phyloP scores from a whole-genome alignment of 2,329 filamentous ascomycete genomes.

The Pseudogymnoascus sp. region DNA sequence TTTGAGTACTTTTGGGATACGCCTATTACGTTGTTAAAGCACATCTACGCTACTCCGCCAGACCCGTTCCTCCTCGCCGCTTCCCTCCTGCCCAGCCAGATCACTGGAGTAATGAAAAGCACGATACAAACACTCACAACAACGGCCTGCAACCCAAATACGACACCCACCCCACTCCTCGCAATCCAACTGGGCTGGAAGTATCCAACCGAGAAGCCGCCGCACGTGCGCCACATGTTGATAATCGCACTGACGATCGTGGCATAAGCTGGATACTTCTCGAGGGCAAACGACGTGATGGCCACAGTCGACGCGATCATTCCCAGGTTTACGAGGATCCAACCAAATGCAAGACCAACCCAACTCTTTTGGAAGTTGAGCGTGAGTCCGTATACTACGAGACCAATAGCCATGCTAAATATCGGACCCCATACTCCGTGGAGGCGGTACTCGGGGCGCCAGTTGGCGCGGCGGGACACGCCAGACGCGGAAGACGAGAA shows the following conservation, averaged over 20 bases:
- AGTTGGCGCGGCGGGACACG: slow-evolving; percentile 18
- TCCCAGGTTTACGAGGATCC: slow-evolving; percentile 30
- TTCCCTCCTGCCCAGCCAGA: background rate
- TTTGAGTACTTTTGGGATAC: too few relatives aligned
- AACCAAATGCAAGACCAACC: slow-evolving; percentile 31
- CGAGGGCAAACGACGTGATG: slow-evolving; percentile 30
- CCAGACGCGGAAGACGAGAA: background rate
- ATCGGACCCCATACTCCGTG: slow-evolving; percentile 30
- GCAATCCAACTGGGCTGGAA: slow-evolving; percentile 12
- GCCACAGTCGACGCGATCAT: slow-evolving; percentile 29
- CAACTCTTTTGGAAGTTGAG: slow-evolving; percentile 29
- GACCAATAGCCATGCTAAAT: slow-evolving; percentile 24
- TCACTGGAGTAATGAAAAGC: background rate
- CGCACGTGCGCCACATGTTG: slow-evolving; percentile 32
- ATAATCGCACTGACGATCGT: slow-evolving; percentile 29
- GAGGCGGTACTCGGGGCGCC: slow-evolving; percentile 28
- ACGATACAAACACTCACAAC: background rate
- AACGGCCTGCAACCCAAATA: background rate
- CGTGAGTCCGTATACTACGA: slow-evolving; percentile 29
- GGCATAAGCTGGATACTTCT: slow-evolving; percentile 29
- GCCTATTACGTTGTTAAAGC: too few relatives aligned
- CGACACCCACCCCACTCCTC: slow-evolving; percentile 26
- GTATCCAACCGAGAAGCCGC: slow-evolving; percentile 29
- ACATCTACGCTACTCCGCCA: background rate
- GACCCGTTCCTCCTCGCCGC: background rate